A percentile compares a stretch with the other conserved stretches of the same genome.
Conservation (phyloP, 768 basidiomycete genomes). For the Chalciporus pseudorubinellus region DNA sequence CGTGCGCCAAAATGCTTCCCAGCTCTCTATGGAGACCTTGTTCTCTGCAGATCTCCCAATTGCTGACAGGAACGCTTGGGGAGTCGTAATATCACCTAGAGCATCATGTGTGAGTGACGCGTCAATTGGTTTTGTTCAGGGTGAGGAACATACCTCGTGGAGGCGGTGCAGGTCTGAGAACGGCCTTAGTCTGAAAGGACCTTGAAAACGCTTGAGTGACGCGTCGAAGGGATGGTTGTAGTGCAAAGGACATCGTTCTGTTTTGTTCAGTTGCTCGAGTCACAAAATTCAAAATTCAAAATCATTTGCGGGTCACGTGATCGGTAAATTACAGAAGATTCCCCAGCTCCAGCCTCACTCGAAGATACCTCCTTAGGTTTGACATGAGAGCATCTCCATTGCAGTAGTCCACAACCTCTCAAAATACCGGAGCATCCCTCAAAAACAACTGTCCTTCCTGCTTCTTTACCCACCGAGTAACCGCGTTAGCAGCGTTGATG, state of each 20-base stretch:
- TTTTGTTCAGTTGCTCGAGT: not conserved
- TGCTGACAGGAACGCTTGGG: constrained; percentile 65
- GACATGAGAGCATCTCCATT: not conserved
- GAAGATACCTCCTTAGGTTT: no score
- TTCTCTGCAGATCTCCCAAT: constrained; percentile 69
- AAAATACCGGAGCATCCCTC: constrained; percentile 88
- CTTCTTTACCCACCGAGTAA: constrained; percentile 87
- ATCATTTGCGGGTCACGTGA: constrained; percentile 20
- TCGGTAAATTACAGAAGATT: no score
- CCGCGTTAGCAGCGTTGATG: constrained; percentile 84
- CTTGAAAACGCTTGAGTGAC: constrained; percentile 22
- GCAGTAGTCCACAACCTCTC: not conserved
- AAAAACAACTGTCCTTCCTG: constrained; percentile 83
- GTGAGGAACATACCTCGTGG: constrained; percentile 20
- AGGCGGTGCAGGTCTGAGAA: constrained; percentile 19
- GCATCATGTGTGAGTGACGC: constrained; percentile 7
- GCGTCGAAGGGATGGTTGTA: constrained; percentile 20
- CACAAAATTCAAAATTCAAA: constrained; percentile 10
- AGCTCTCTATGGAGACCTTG: constrained; percentile 61
- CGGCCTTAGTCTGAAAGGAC: constrained; percentile 32
- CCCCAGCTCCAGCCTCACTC: no score
- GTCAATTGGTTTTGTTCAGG: not conserved
- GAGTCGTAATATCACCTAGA: constrained; percentile 51
- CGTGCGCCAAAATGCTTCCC: constrained; percentile 71
- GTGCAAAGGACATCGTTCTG: constrained; percentile 21